These are phyloP conservation scores for Ustanciosporium gigantosporum DNA, from an alignment of 1,284 basidiomycete genomes.

Conservation along the genomic window DNA sequence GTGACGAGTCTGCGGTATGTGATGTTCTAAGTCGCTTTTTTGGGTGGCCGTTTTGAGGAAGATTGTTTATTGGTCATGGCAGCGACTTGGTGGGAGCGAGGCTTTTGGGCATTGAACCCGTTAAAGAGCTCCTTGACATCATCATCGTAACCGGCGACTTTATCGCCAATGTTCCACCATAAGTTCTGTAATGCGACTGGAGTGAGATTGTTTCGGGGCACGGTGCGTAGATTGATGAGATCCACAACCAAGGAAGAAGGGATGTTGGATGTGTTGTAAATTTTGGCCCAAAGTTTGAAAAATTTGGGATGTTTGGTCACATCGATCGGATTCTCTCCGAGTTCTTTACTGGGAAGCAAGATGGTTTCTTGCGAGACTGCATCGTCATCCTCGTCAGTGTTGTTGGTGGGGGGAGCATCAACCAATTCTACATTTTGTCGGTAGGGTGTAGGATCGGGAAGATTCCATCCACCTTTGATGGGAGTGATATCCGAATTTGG, in stretches of 20 bases:
- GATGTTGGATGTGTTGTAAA: slow-evolving; percentile 1
- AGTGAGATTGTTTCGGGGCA: slow-evolving; percentile 5
- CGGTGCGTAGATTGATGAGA: slow-evolving; percentile 5
- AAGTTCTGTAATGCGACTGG: slow-evolving; percentile 12
- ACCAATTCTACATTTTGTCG: not conserved
- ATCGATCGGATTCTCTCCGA: slow-evolving; percentile 27
- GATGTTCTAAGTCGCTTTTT: too few species aligned
- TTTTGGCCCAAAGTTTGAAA: slow-evolving; percentile 3
- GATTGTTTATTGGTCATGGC: too few species aligned
- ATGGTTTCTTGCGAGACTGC: not conserved
- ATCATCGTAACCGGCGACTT: slow-evolving; percentile 7
- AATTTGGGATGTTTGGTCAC: slow-evolving; percentile 9
- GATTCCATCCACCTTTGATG: not conserved
- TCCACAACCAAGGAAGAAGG: slow-evolving; percentile 10
- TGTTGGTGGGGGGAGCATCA: not conserved
- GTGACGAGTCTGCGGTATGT: too few species aligned
- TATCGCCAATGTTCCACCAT: slow-evolving; percentile 19
- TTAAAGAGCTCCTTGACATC: too few species aligned
- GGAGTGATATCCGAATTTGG: not conserved
- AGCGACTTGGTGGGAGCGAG: too few species aligned
- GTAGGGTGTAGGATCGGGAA: not conserved
- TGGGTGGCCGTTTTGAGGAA: too few species aligned
- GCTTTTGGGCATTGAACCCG: too few species aligned
- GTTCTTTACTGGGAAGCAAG: not conserved
- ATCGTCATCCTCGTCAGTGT: not conserved